Conservation (phyloP, 1,139 yeast genomes). For the Yamadazyma kanchanaburiensis region DNA sequence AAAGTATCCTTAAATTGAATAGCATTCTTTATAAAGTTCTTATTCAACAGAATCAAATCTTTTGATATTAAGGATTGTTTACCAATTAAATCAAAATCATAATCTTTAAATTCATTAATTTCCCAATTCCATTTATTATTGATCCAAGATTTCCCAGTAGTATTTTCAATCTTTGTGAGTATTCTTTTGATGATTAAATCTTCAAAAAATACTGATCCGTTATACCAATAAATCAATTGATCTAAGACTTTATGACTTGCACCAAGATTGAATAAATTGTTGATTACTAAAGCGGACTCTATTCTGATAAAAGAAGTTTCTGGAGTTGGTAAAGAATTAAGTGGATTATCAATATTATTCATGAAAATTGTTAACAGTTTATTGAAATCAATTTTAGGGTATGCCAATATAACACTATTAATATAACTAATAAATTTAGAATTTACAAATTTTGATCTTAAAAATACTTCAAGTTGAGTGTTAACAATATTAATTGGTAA, state of each 20-base stretch:
- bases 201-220: constrained; percentile 58
- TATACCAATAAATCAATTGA: constrained; percentile 41
- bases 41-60: constrained; percentile 54
- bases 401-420: constrained; percentile 28
- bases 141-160: constrained; percentile 54
- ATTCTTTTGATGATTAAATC: constrained; percentile 62
- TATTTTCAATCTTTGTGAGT: constrained; percentile 54
- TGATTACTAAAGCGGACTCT: constrained; percentile 42
- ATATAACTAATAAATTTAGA: constrained; percentile 31
- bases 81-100: constrained; percentile 42
- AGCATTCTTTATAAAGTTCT: constrained; percentile 43
- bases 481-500: constrained; percentile 48
- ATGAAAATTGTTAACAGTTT: constrained; percentile 65
- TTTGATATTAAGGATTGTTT: constrained; percentile 45
- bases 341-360: constrained; percentile 39
- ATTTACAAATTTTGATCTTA: constrained; percentile 47
- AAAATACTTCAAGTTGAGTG: constrained; percentile 65
- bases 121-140: constrained; percentile 62
- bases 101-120: constrained; percentile 40
- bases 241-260: constrained; percentile 49
- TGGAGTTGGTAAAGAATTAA: constrained; percentile 23
- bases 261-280: constrained; percentile 46
- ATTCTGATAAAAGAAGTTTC: constrained; percentile 26
- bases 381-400: constrained; percentile 39
- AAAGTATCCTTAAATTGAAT: constrained; percentile 6